These are phyloP conservation scores for Tetracentron sinense DNA, from an alignment of 164 flowering plant species.

Conservation along the genomic window DNA sequence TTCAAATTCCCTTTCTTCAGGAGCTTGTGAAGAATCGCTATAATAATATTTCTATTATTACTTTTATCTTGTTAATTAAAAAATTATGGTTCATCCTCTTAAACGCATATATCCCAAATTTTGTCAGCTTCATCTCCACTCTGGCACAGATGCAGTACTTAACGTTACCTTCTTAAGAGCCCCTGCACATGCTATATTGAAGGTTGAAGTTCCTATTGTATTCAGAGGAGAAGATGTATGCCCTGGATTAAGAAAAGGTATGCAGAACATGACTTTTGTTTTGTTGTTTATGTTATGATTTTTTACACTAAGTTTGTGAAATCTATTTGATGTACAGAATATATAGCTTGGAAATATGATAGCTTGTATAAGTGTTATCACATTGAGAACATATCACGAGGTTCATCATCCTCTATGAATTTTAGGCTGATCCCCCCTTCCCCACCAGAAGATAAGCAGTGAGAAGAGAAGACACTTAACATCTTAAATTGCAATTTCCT, in stretches of 20 bases:
- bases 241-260: slow-evolving; percentile 93
- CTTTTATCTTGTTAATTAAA: background rate
- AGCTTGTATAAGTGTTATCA: too few species aligned
- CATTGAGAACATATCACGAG: too few species aligned
- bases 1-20: too few species aligned
- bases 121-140: slow-evolving; percentile 70
- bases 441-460: too few species aligned
- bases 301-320: too few species aligned
- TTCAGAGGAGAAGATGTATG: slow-evolving; percentile 88
- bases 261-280: background rate
- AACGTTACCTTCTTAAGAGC: slow-evolving; percentile 96
- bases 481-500: too few species aligned
- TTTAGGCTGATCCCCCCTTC: too few species aligned
- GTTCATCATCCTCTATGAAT: too few species aligned
- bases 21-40: too few species aligned
- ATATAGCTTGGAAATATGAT: too few species aligned
- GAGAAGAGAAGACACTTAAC: too few species aligned
- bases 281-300: too few species aligned
- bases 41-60: background rate
- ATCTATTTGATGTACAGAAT: background rate
- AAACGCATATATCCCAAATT: background rate
- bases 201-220: slow-evolving; percentile 88
- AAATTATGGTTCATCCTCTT: background rate
- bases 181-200: slow-evolving; percentile 74
- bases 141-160: slow-evolving; percentile 66